These are phyloP conservation scores for Agrostemma githago DNA, from an alignment of 148 eudicot genomes.

Conservation along the genomic window DNA sequence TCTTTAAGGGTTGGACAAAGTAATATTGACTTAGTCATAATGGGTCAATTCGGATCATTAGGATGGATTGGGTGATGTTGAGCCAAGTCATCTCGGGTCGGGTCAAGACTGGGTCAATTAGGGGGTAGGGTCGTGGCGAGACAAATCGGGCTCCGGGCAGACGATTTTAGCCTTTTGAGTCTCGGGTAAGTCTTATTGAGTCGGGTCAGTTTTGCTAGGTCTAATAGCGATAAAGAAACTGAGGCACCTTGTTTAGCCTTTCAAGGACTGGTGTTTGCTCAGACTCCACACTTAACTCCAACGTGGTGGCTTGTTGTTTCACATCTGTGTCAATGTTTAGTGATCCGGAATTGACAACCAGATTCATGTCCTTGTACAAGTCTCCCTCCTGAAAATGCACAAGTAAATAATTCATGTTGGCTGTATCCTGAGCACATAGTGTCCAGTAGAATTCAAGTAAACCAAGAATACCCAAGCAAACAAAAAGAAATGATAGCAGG, in stretches of 20 bases:
- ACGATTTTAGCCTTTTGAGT: too few relatives aligned
- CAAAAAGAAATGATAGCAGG: neutral
- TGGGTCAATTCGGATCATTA: too few relatives aligned
- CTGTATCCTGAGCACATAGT: slow-evolving; percentile 1
- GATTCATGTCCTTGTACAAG: neutral
- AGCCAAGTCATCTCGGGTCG: too few relatives aligned
- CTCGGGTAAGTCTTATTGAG: too few relatives aligned
- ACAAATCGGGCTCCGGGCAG: too few relatives aligned
- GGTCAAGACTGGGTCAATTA: too few relatives aligned
- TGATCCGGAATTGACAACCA: slow-evolving; percentile 18
- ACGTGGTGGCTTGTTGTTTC: slow-evolving; percentile 7
- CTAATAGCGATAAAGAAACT: neutral
- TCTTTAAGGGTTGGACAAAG: too few relatives aligned
- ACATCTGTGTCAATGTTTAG: neutral
- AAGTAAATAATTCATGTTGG: slow-evolving; percentile 2
- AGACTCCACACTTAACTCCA: slow-evolving; percentile 16
- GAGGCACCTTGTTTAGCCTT: slow-evolving; percentile 15
- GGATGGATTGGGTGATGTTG: too few relatives aligned
- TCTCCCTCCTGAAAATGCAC: slow-evolving; percentile 18
- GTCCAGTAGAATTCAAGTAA: neutral
- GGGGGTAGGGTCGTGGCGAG: too few relatives aligned
- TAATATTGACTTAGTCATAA: too few relatives aligned
- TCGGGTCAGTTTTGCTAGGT: too few relatives aligned
- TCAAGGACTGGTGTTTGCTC: slow-evolving; percentile 3
- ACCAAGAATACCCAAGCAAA: neutral